Evolutionary conservation across 257 asterid species (phyloP).

Genomic region (Fraxinus cuspidata): DNA sequence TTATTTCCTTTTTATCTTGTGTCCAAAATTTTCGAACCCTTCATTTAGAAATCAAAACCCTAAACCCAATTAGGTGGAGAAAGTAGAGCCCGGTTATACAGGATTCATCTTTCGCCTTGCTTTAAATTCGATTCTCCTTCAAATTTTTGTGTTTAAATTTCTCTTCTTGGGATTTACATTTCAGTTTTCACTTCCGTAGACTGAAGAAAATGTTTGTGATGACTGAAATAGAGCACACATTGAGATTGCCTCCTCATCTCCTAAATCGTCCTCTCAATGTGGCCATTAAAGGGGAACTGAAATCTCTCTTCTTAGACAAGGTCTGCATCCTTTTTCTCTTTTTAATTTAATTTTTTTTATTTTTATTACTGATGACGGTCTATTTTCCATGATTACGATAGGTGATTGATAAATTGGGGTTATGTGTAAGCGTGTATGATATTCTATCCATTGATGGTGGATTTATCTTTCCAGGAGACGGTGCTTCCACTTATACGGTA

Average conservation of each 20-base stretch:
- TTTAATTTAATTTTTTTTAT: neutral
- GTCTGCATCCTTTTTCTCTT: conserved; percentile 26
- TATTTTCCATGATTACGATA: conserved; percentile 21
- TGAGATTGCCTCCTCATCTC: conserved; percentile 52
- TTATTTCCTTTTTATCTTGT: too few species aligned
- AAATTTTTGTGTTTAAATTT: neutral
- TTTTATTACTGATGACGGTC: neutral
- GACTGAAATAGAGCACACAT: conserved; percentile 74
- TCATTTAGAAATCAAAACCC: too few species aligned
- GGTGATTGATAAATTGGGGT: conserved; percentile 37
- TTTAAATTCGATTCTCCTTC: neutral
- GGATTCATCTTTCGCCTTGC: neutral
- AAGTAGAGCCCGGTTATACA: neutral
- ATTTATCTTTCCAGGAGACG: conserved; percentile 67
- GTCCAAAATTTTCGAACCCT: too few species aligned
- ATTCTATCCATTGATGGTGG: conserved; percentile 77
- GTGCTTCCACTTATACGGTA: conserved; percentile 92
- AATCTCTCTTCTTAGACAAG: conserved; percentile 73
- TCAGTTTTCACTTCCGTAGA: neutral
- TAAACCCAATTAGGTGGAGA: too few species aligned
- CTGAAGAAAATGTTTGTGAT: conserved; percentile 58
- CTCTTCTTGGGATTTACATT: neutral
- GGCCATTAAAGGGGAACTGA: conserved; percentile 80
- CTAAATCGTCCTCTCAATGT: conserved; percentile 61
- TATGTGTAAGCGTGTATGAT: conserved; percentile 56